phyloP scores from a whole-genome alignment of 192 early-diverging fungal species.

The Linnemannia elongata region DNA sequence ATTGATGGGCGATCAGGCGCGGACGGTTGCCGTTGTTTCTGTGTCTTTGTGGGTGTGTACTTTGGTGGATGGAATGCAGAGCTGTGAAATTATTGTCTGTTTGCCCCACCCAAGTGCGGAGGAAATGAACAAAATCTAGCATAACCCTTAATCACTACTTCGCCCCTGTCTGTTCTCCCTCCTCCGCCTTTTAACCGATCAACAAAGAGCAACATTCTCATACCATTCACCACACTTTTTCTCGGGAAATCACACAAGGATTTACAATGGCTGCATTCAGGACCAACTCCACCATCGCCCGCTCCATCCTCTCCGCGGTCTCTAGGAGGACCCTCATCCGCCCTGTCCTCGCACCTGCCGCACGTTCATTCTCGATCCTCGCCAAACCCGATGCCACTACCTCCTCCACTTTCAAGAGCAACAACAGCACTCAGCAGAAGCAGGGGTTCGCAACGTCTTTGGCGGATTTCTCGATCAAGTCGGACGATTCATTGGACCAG shows the following conservation, averaged over 20 bases:
- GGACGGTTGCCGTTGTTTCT: no score
- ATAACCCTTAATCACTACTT: background rate
- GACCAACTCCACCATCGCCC: slow-evolving; percentile 18
- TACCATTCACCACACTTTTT: background rate
- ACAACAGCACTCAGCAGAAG: background rate
- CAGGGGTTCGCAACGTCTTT: slow-evolving; percentile 35
- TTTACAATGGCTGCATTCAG: slow-evolving; percentile 37
- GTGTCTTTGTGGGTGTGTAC: no score
- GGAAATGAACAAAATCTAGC: background rate
- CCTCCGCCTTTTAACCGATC: background rate
- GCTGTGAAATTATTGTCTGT: no score
- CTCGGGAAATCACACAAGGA: background rate
- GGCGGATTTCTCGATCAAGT: slow-evolving; percentile 37
- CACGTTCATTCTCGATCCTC: slow-evolving; percentile 26
- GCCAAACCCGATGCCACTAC: background rate
- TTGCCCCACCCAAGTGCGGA: background rate
- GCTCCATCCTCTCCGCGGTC: background rate
- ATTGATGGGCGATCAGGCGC: no score
- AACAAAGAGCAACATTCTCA: background rate
- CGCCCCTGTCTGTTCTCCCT: background rate
- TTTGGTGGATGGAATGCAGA: no score
- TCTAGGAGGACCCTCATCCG: slow-evolving; percentile 1
- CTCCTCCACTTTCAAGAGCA: background rate
- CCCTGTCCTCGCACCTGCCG: background rate
- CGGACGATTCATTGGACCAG: slow-evolving; percentile 24